These are phyloP conservation scores for Lizanozyma gosingica DNA, from an alignment of 1,139 yeast species.

Conservation along the genomic window DNA sequence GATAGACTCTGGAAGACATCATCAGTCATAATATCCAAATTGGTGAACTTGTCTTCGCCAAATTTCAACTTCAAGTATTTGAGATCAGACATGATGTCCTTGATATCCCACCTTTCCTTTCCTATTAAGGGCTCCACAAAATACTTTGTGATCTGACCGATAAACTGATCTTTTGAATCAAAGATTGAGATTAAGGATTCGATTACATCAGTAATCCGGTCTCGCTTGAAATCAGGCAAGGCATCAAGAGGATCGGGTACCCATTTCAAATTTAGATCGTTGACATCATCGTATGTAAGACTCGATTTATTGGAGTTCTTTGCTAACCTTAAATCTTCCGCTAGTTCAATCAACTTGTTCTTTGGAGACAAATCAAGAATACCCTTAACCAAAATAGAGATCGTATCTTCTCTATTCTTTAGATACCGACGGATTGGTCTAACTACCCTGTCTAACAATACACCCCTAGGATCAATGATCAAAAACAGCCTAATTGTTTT, in stretches of 20 bases:
- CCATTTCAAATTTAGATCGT: constrained; percentile 50
- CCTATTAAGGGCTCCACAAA: constrained; percentile 56
- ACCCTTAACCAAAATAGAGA: constrained; percentile 63
- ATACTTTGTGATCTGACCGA: constrained; percentile 58
- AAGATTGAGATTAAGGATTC: constrained; percentile 68
- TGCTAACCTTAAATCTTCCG: constrained; percentile 39
- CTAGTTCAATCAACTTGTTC: constrained; percentile 40
- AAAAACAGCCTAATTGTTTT: constrained; percentile 66
- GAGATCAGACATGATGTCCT: constrained; percentile 32
- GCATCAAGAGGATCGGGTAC: constrained; percentile 91
- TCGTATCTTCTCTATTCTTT: constrained; percentile 66
- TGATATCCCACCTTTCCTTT: constrained; percentile 36
- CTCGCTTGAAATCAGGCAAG: constrained; percentile 70
- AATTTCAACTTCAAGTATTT: constrained; percentile 54
- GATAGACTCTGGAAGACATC: constrained; percentile 52
- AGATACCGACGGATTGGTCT: constrained; percentile 62
- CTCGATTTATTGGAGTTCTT: constrained; percentile 6
- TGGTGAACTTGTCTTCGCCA: constrained; percentile 57
- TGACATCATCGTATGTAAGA: constrained; percentile 6
- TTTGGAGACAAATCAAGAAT: constrained; percentile 41
- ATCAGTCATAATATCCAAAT: constrained; percentile 76
- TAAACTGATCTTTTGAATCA: constrained; percentile 68
- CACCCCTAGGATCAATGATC: constrained; percentile 82
- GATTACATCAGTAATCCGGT: constrained; percentile 57
- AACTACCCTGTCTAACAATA: constrained; percentile 65